Evolutionary conservation across 805 yeast genomes (phyloP), one percentile per base, ranked within the genome.

Genomic region (Nakazawaea populi): DNA sequence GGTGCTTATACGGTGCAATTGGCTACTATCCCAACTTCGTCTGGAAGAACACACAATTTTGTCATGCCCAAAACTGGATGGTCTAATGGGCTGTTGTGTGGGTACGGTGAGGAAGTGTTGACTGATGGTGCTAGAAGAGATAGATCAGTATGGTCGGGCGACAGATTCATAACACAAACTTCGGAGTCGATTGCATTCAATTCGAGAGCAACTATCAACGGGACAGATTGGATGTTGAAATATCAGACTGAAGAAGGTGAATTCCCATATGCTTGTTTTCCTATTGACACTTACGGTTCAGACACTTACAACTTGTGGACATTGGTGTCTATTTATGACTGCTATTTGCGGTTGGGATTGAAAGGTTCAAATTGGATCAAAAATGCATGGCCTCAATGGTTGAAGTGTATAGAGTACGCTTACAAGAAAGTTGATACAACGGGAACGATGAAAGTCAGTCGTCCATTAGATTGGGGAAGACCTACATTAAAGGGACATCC

Each of bases 11-110:
- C 74, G 69, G 57, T 52, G 18, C 54, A 52, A 48, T 42, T 52
- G 46, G 47, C 54, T 9, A 66, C 68, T 55, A 73, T 74, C 34
- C 74, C 79, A 48, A 74, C 77, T 56, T 71, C 72, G 63, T 72
- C 77, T 48, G 79, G 79, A 61, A 72, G 74, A 61, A 74, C 51
- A 10, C 36, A 34, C n/a, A 42, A 48, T 24, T 42, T 39, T 34
- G 43, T 60, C 63, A 58, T 67, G 69, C 55, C 72, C 66, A 58
- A 69, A 53, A 58, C 67, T 64, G 68, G 76, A 53, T 72, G 75
- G 69, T 68, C 70, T 29, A 52, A 52, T 35, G 41, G 39, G 10
- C 42, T 40, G 18, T 24, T 28, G 12, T 44, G 52, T 44, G 54
- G 54, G 61, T 65, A 24, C 18, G 54, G 52, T 28, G 46, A 49